phyloP scores from a whole-genome alignment of 2,329 filamentous ascomycete genomes.

The Epichloe glyceriae region DNA sequence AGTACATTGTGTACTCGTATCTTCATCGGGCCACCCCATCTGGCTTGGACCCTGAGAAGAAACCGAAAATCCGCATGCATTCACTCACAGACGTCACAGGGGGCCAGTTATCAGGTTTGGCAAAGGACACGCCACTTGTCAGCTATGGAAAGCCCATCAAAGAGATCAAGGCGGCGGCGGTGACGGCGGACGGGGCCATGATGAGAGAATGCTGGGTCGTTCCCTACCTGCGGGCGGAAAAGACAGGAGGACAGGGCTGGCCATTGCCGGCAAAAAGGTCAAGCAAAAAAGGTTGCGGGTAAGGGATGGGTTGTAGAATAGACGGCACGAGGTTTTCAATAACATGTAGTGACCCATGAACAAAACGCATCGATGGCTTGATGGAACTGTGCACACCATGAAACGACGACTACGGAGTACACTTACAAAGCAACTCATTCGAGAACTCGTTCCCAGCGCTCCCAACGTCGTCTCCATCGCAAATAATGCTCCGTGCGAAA shows the following conservation, averaged over 20 bases:
- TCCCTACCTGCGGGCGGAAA: conserved; percentile 60
- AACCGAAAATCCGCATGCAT: conserved; percentile 72
- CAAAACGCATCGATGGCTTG: too few species aligned
- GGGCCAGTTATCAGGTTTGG: conserved; percentile 62
- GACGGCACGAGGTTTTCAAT: background rate
- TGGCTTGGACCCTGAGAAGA: conserved; percentile 38
- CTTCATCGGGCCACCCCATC: conserved; percentile 55
- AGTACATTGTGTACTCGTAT: conserved; percentile 78
- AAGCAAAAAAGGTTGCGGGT: conserved; percentile 60
- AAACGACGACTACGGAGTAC: too few species aligned
- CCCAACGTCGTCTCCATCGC: too few species aligned
- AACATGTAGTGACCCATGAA: background rate
- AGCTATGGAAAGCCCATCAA: conserved; percentile 85
- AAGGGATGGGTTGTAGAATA: conserved; percentile 63
- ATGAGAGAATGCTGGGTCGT: conserved; percentile 72
- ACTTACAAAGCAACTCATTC: too few species aligned
- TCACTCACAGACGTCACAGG: conserved; percentile 69
- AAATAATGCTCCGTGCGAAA: too few species aligned
- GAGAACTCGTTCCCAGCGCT: too few species aligned
- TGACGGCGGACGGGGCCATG: conserved; percentile 22
- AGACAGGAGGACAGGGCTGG: conserved; percentile 59
- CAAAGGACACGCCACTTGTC: conserved; percentile 73
- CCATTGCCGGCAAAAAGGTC: conserved; percentile 76
- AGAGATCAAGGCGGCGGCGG: conserved; percentile 45
- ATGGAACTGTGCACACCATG: too few species aligned